Evolutionary conservation across 2,329 filamentous ascomycete genomes (phyloP), one percentile per base, ranked within the genome.

Genomic region (Tolypocladium cylindrosporum): DNA sequence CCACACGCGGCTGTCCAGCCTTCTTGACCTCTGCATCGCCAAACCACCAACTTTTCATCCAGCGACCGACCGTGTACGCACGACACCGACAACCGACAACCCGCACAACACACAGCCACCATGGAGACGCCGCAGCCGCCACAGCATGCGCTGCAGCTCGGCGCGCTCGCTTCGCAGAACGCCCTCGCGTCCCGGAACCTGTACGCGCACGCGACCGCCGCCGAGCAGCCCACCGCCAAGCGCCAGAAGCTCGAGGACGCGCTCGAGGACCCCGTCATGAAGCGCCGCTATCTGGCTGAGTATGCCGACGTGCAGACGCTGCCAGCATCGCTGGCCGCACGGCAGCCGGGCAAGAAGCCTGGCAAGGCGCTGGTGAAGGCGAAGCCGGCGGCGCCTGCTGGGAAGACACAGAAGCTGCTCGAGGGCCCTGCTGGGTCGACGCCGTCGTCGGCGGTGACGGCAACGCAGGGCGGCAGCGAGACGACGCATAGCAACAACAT

Each of bases 221-320:
- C 63, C 24, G 66, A 65, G 41, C 63, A 58, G 58, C 63, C 62
- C 43, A 62, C 64, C 45, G 60, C 62, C 57, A 77, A 77, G 63
- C 73, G 74, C 57, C 72, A 71, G 62, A 75, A 73, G 64, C 63
- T 69, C 62, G 68, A 73, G 61, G 68, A 70, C 64, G 66, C 65
- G 59, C 64, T 64, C 61, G 66, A 70, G 57, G 71, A 73, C 53
- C 64, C 69, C 55, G 61, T 68, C 57, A 62, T 72, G 62, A 72
- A 74, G 64, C 68, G 66, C 57, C 83, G 87, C 54, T 84, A 89
- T 68, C 79, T 80, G 56, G 79, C 78, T 67, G 91, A 97, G 75
- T 97, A 96, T 72, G 82, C 86, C 65, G 78, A 86, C 67, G 87
- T 94, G 27, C 84, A 85, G 69, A 87, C 88, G 61, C 80, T 97